phyloP scores from a whole-genome alignment of 345 rosid genomes.

The Microcos paniculata region DNA sequence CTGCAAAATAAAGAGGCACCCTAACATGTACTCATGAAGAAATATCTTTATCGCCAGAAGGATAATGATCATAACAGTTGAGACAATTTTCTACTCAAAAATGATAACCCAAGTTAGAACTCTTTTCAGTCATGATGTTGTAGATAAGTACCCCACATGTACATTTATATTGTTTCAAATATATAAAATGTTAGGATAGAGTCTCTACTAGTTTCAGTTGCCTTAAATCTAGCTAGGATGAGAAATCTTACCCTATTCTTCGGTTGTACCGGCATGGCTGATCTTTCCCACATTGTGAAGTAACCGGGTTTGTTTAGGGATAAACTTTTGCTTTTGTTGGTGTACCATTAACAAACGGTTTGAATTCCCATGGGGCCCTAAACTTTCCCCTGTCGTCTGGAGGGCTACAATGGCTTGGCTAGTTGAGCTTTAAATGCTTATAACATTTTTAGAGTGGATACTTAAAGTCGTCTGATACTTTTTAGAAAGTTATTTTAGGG shows the following conservation, averaged over 20 bases:
- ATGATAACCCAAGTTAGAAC: not conserved
- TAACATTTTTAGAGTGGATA: too few relatives aligned
- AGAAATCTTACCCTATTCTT: not conserved
- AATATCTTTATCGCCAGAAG: not conserved
- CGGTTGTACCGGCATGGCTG: not conserved
- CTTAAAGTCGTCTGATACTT: too few relatives aligned
- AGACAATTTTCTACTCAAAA: not conserved
- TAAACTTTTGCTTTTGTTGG: not conserved
- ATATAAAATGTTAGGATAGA: not conserved
- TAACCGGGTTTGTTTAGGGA: not conserved
- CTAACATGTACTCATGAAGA: not conserved
- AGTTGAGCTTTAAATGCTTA: too few relatives aligned
- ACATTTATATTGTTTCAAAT: not conserved
- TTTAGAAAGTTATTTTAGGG: too few relatives aligned
- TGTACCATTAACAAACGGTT: too few relatives aligned
- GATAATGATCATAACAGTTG: not conserved
- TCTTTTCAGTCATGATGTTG: not conserved
- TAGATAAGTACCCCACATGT: not conserved
- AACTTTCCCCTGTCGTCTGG: too few relatives aligned
- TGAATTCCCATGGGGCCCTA: too few relatives aligned
- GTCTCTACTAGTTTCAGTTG: not conserved
- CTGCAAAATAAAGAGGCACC: not conserved
- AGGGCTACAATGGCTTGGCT: too few relatives aligned
- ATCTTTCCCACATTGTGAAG: conserved; percentile 4
- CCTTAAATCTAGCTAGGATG: not conserved